A percentile compares a stretch with the other conserved stretches of the same genome.
Conservation (phyloP, 441 rosid species). For the Gossypium armourianum region DNA sequence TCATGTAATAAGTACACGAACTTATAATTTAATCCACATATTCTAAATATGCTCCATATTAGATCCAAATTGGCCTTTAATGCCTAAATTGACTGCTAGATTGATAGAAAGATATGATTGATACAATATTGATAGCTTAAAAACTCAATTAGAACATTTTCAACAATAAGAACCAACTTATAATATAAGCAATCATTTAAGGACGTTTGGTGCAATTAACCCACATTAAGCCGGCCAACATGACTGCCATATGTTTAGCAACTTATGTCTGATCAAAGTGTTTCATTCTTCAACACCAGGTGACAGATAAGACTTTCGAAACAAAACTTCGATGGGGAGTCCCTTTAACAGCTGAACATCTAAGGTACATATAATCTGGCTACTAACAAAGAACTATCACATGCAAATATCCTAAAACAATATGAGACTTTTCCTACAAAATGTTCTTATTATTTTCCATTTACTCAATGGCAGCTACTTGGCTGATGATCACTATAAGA, state of each 20-base stretch:
- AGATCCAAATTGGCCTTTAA: neutral
- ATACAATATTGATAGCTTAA: no score
- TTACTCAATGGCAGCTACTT: slow-evolving; percentile 39
- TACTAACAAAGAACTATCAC: neutral
- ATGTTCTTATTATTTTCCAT: slow-evolving; percentile 5
- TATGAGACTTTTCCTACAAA: neutral
- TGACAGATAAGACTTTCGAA: slow-evolving; percentile 37
- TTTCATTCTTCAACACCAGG: slow-evolving; percentile 29
- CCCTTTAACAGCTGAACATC: slow-evolving; percentile 54
- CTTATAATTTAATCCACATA: neutral
- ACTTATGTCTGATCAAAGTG: neutral
- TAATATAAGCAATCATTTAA: neutral
- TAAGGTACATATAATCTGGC: slow-evolving; percentile 40
- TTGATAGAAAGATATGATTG: neutral
- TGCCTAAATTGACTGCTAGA: neutral
- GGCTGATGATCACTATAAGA: slow-evolving; percentile 56
- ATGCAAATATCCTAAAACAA: neutral
- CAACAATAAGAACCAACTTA: neutral
- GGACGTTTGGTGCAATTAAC: neutral
- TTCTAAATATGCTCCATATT: neutral
- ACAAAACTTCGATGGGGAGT: slow-evolving; percentile 50
- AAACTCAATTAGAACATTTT: neutral
- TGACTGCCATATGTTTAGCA: neutral
- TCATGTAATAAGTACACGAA: neutral
- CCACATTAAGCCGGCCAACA: neutral